Conservation (phyloP, 2,329 filamentous ascomycete species). For the Diaporthe australafricana region DNA sequence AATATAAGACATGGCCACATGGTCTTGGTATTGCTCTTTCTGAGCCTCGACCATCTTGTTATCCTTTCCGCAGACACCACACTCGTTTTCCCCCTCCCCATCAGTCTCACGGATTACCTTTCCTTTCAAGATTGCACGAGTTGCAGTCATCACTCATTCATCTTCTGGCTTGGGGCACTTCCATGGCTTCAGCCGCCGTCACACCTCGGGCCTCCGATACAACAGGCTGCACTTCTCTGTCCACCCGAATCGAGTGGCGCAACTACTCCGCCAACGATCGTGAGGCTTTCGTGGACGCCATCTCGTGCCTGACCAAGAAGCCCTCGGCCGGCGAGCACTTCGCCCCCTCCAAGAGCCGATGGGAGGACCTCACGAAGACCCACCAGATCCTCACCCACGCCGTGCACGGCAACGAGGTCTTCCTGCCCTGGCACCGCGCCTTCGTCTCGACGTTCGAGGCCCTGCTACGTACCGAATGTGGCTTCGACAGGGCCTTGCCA, state of each 20-base stretch:
- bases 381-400: conserved; percentile 47
- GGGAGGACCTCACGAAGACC: conserved; percentile 47
- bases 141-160: background rate
- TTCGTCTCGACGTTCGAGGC: conserved; percentile 31
- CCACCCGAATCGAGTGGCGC: conserved; percentile 47
- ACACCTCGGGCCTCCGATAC: background rate
- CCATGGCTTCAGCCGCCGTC: background rate
- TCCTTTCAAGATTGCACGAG: too few relatives aligned
- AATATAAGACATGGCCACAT: background rate
- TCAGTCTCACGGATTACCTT: background rate
- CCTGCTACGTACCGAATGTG: conserved; percentile 26
- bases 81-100: background rate
- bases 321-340: conserved; percentile 43
- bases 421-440: conserved; percentile 30
- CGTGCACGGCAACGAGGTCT: conserved; percentile 45
- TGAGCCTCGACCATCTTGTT: background rate
- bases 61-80: background rate
- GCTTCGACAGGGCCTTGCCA: conserved; percentile 15
- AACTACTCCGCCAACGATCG: conserved; percentile 46
- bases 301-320: conserved; percentile 46
- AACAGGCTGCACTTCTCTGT: conserved; percentile 5
- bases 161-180: background rate
- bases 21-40: background rate
- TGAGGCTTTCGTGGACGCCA: conserved; percentile 44
- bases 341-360: conserved; percentile 44